phyloP scores from a whole-genome alignment of 2,329 filamentous ascomycete genomes.

The Aspergillus sojae region DNA sequence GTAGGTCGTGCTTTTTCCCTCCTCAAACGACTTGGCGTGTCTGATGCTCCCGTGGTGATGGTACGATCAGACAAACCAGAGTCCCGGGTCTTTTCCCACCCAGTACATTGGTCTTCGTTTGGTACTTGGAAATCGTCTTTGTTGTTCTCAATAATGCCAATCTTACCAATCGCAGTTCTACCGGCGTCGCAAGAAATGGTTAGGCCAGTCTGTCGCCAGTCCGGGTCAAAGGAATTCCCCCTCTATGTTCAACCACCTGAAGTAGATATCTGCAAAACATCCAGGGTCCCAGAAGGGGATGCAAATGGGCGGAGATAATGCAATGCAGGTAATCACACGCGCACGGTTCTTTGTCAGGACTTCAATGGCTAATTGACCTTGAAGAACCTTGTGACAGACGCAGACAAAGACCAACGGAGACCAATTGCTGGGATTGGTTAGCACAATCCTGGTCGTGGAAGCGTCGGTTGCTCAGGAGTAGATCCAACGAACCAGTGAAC shows the following conservation, averaged over 20 bases:
- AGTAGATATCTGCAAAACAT: neutral
- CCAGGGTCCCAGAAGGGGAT: neutral
- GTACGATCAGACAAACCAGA: neutral
- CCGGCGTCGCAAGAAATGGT: neutral
- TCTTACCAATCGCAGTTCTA: neutral
- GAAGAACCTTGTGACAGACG: neutral
- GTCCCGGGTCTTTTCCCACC: neutral
- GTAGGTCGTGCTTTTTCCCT: neutral
- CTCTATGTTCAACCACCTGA: neutral
- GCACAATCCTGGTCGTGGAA: neutral
- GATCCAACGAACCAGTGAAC: neutral
- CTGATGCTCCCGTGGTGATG: neutral
- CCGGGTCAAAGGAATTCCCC: neutral
- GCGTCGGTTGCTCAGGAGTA: neutral
- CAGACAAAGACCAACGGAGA: neutral
- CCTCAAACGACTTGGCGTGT: neutral
- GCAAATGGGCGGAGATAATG: neutral
- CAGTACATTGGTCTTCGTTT: neutral
- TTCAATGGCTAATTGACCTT: neutral
- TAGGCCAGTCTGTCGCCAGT: neutral
- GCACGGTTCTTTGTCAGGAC: neutral
- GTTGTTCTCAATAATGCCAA: neutral
- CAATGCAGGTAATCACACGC: slow-evolving; percentile 4
- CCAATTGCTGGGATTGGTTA: neutral
- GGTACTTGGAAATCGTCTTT: neutral